Conservation (phyloP, 805 yeast genomes). For the Hanseniaspora clermontiae region DNA sequence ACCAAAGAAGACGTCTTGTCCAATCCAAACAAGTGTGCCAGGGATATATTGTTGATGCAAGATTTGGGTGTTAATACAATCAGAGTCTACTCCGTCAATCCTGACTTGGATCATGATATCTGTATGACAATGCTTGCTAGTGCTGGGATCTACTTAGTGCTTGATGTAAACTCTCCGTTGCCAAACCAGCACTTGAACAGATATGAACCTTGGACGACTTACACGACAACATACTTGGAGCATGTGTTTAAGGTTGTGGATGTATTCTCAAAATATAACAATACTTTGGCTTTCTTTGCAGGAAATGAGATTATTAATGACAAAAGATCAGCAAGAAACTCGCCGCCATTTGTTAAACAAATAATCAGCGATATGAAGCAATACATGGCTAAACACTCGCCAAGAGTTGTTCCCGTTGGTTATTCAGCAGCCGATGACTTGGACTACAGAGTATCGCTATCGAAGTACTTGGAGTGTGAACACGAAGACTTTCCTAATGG, state of each 20-base stretch:
- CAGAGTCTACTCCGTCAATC: constrained; percentile 76
- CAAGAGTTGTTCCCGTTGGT: constrained; percentile 74
- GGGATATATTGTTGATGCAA: constrained; percentile 74
- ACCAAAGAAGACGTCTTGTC: constrained; percentile 58
- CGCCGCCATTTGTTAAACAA: constrained; percentile 70
- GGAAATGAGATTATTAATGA: constrained; percentile 89
- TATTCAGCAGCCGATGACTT: constrained; percentile 95
- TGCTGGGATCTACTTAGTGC: constrained; percentile 81
- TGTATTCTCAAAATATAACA: constrained; percentile 71
- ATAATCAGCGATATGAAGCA: constrained; percentile 69
- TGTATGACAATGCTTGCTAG: constrained; percentile 87
- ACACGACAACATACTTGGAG: constrained; percentile 53
- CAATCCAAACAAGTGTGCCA: constrained; percentile 55
- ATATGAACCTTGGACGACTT: constrained; percentile 88
- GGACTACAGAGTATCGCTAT: constrained; percentile 57
- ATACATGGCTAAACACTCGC: constrained; percentile 46
- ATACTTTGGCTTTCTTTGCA: constrained; percentile 81
- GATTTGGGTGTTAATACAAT: constrained; percentile 76
- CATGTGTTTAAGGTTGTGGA: constrained; percentile 71
- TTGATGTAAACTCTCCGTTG: constrained; percentile 85
- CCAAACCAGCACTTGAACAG: constrained; percentile 69
- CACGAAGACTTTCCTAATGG: constrained; percentile 35
- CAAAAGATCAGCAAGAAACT: constrained; percentile 45
- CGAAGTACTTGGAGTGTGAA: constrained; percentile 69
- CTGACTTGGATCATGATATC: constrained; percentile 66